These are phyloP conservation scores for Neofusicoccum kwambonambiense DNA, from an alignment of 2,329 filamentous ascomycete genomes.

Conservation along the genomic window DNA sequence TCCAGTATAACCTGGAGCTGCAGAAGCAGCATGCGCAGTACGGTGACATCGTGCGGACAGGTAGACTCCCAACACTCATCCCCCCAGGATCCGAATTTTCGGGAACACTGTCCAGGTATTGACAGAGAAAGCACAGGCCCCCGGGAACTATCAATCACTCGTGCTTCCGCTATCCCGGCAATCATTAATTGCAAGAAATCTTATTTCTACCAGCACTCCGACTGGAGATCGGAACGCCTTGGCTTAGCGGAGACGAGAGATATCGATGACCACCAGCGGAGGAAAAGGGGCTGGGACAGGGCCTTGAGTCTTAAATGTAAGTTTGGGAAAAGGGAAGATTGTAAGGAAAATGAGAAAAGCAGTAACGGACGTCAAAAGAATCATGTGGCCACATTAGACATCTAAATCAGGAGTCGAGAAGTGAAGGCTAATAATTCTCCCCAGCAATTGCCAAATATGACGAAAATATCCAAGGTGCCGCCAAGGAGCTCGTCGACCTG, in stretches of 20 bases:
- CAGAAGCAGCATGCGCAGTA: background rate
- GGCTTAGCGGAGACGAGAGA: background rate
- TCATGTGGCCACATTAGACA: no score
- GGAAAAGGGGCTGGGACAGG: slow-evolving; percentile 33
- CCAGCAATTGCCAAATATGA: background rate
- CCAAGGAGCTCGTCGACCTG: background rate
- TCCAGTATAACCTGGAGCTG: background rate
- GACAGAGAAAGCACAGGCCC: slow-evolving; percentile 15
- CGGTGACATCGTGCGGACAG: background rate
- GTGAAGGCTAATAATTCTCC: no score
- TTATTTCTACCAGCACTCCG: slow-evolving; percentile 27
- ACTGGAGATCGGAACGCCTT: background rate
- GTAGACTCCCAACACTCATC: slow-evolving; percentile 6
- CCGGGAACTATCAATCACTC: slow-evolving; percentile 32
- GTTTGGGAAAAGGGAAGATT: background rate
- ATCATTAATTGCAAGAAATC: slow-evolving; percentile 33
- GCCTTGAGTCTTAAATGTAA: slow-evolving; percentile 27
- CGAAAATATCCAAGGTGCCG: background rate
- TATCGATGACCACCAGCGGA: slow-evolving; percentile 22
- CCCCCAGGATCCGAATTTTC: no score
- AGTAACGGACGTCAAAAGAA: no score
- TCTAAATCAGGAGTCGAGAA: no score
- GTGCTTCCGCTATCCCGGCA: slow-evolving; percentile 29
- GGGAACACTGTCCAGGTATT: no score
- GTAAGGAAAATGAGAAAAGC: no score